phyloP scores from a whole-genome alignment of 1,284 basidiomycete species.

The Trametes sp. region DNA sequence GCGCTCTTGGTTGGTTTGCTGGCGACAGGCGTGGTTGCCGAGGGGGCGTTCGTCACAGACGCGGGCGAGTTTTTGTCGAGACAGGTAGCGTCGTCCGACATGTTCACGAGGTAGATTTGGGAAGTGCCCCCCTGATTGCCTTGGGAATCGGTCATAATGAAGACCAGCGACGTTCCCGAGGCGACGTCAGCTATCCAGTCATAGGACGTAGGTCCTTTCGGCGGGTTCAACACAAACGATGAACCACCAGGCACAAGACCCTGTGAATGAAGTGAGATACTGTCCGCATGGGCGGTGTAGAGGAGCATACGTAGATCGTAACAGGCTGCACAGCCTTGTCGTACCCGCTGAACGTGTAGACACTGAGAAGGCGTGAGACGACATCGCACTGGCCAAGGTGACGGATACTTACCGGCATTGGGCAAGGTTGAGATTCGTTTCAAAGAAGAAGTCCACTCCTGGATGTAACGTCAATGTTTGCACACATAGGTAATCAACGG shows the following conservation, averaged over 20 bases:
- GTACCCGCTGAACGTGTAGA: slow-evolving; percentile 61
- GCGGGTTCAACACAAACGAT: slow-evolving; percentile 55
- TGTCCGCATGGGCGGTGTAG: background rate
- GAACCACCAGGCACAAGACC: slow-evolving; percentile 72
- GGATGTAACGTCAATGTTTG: slow-evolving; percentile 1
- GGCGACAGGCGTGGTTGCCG: slow-evolving; percentile 26
- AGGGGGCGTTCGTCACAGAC: slow-evolving; percentile 47
- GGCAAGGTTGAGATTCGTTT: slow-evolving; percentile 58
- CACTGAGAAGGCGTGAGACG: slow-evolving; percentile 43
- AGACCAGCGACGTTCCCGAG: slow-evolving; percentile 67
- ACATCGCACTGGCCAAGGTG: background rate
- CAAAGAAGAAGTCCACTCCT: slow-evolving; percentile 57
- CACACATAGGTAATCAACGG: background rate
- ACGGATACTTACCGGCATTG: slow-evolving; percentile 64
- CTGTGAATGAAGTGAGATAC: slow-evolving; percentile 42
- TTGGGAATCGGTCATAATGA: slow-evolving; percentile 64
- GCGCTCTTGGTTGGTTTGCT: slow-evolving; percentile 12
- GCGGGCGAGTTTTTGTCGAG: slow-evolving; percentile 60
- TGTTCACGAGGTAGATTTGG: slow-evolving; percentile 54
- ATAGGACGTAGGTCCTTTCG: slow-evolving; percentile 51
- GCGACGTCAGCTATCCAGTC: slow-evolving; percentile 65
- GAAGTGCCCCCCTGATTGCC: slow-evolving; percentile 67
- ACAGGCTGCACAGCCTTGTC: slow-evolving; percentile 62
- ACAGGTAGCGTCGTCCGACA: slow-evolving; percentile 60
- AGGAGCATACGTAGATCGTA: slow-evolving; percentile 58